phyloP scores from a whole-genome alignment of 2,329 filamentous ascomycete species.

The Meredithiella fracta region DNA sequence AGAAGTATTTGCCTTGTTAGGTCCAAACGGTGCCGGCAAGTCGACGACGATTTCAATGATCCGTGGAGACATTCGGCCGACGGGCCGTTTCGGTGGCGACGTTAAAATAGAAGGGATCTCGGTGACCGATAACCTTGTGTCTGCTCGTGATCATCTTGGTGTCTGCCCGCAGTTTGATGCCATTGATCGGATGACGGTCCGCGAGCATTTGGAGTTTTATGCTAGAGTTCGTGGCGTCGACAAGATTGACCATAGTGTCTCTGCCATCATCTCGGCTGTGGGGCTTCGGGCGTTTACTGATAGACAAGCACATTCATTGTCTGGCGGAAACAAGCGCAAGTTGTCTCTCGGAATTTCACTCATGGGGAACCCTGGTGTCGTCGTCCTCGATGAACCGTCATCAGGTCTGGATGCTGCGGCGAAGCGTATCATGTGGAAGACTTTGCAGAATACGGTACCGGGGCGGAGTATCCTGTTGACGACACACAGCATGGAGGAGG shows the following conservation, averaged over 20 bases:
- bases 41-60: conserved; percentile 80
- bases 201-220: conserved; percentile 78
- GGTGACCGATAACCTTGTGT: conserved; percentile 53
- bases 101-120: conserved; percentile 66
- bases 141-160: conserved; percentile 63
- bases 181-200: conserved; percentile 78
- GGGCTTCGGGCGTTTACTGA: conserved; percentile 54
- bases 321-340: conserved; percentile 89
- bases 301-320: conserved; percentile 63
- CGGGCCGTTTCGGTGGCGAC: conserved; percentile 54
- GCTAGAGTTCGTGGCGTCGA: conserved; percentile 65
- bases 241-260: conserved; percentile 61
- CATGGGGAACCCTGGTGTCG: conserved; percentile 77
- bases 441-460: conserved; percentile 53
- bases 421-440: conserved; percentile 88
- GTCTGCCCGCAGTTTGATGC: conserved; percentile 83
- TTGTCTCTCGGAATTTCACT: conserved; percentile 75
- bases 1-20: conserved; percentile 76
- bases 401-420: conserved; percentile 81
- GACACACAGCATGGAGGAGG: conserved; percentile 92
- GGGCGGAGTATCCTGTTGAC: conserved; percentile 76
- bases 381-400: conserved; percentile 78
- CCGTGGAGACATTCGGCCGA: conserved; percentile 71
- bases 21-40: conserved; percentile 84
- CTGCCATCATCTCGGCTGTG: conserved; percentile 62